Evolutionary conservation across 1,139 yeast genomes (phyloP), one percentile per base, ranked within the genome.

Genomic region (Kodamaea suecica): DNA sequence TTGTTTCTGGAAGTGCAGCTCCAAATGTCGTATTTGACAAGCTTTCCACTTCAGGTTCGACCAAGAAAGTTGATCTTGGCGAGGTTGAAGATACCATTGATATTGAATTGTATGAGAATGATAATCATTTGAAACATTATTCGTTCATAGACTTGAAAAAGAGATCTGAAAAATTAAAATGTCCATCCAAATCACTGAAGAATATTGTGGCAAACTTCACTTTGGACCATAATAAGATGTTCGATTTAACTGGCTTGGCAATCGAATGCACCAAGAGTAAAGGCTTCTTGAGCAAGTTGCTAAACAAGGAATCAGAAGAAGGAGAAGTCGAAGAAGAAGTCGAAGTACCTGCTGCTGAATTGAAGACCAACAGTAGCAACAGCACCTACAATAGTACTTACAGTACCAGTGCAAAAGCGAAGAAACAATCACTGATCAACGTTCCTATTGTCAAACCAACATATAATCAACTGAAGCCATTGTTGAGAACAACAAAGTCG

Each of bases 101-200:
- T 3, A 38, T 84, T 33, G 70, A 70, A 7, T 55, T 84, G 20
- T 67, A 60, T 40, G 92, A 84, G 53, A 70, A 78, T 48, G 80
- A 75, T 2, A 44, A 59, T 15, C 56, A 70, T n/a, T 61, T 76
- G 49, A 66, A 66, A 40, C 55, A 70, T 9, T 65, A 62, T 36
- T 43, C 52, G 0, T 36, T 66, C 23, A 53, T 58, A 2, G 62
- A 58, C 11, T 43, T 69, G 21, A 39, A 47, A 13, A 66, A 65
- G 27, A 70, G 67, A 39, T 50, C 63, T 5, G 57, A 69, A 3
- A 62, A 63, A 13, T 70, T 83, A 45, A 55, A 65, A 13, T 65
- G 74, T 32, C 72, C 72, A 21, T 52, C 71, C 7, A 59, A 59
- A 27, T 66, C 66, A 17, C 40, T 43, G 11, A 58, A 58, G 39